These are phyloP conservation scores for Trapa bicornis DNA, from an alignment of 345 rosid genomes.

Conservation along the genomic window DNA sequence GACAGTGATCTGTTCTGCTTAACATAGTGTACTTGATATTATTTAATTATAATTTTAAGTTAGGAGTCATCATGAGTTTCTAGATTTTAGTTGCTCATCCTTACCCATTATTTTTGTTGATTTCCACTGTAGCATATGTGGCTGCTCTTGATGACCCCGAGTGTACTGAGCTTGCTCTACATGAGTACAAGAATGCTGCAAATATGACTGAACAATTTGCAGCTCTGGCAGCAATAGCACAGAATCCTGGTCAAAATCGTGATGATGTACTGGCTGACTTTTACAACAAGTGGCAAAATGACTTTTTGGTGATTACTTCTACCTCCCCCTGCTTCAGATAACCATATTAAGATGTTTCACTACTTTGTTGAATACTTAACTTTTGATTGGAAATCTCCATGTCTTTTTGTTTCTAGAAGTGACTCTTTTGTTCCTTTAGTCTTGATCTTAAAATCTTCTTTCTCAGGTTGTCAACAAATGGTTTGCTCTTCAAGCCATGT, in stretches of 20 bases:
- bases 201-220: constrained; percentile 92
- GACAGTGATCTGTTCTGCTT: no score
- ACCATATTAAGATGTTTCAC: background rate
- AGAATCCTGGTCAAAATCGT: constrained; percentile 63
- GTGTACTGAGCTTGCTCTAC: constrained; percentile 37
- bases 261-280: constrained; percentile 77
- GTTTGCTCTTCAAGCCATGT: constrained; percentile 87
- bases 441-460: background rate
- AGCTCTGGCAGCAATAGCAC: constrained; percentile 79
- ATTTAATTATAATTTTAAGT: background rate
- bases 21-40: no score
- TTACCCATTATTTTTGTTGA: background rate
- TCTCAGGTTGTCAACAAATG: constrained; percentile 89
- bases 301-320: constrained; percentile 49
- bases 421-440: background rate
- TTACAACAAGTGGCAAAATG: constrained; percentile 74
- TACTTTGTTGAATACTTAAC: background rate
- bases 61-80: no score
- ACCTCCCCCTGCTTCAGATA: background rate
- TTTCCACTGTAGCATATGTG: constrained; percentile 51
- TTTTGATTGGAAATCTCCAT: background rate
- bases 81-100: background rate
- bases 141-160: constrained; percentile 67
- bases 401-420: background rate
- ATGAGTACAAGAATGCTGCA: constrained; percentile 67